Percentiles rank a stretch among this genome's conserved stretches.
These are phyloP conservation scores for Cladobotryum mycophilum DNA, from an alignment of 2,329 filamentous ascomycete species.

Conservation along the genomic window DNA sequence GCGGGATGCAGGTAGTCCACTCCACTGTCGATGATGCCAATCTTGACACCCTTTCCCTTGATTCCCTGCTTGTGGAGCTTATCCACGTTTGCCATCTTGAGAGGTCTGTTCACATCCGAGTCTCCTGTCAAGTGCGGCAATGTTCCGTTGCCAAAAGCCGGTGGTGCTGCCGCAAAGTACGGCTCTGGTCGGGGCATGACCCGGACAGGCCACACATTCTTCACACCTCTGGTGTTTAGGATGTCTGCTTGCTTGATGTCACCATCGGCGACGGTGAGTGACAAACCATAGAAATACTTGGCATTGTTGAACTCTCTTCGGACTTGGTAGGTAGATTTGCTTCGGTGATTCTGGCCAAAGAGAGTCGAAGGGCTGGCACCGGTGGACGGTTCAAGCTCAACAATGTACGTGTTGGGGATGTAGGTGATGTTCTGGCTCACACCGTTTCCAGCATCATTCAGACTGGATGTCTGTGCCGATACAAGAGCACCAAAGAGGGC, in stretches of 20 bases:
- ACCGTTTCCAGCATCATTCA: no score
- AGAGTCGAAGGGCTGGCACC: not conserved
- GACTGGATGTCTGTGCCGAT: no score
- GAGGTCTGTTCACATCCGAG: not conserved
- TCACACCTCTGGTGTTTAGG: not conserved
- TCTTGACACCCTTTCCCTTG: slow-evolving; percentile 13
- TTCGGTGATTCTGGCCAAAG: slow-evolving; percentile 1
- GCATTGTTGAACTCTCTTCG: slow-evolving; percentile 1
- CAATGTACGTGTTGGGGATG: no score
- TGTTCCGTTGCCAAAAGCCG: not conserved
- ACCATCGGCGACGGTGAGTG: not conserved
- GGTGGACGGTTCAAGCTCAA: slow-evolving; percentile 15
- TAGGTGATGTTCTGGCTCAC: no score
- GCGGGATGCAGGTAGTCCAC: slow-evolving; percentile 55
- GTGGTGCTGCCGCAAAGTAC: not conserved
- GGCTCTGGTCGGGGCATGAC: no score
- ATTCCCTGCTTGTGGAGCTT: slow-evolving; percentile 11
- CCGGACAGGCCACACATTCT: no score
- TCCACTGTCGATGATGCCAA: slow-evolving; percentile 14
- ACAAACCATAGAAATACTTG: slow-evolving; percentile 1
- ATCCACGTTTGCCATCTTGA: slow-evolving; percentile 13
- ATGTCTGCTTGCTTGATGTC: not conserved
- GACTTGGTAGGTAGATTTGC: not conserved
- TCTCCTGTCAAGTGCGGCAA: not conserved
- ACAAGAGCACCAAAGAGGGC: no score